Evolutionary conservation across 352 stramenopile genomes (phyloP).

Genomic region (Pythium myriotylum): DNA sequence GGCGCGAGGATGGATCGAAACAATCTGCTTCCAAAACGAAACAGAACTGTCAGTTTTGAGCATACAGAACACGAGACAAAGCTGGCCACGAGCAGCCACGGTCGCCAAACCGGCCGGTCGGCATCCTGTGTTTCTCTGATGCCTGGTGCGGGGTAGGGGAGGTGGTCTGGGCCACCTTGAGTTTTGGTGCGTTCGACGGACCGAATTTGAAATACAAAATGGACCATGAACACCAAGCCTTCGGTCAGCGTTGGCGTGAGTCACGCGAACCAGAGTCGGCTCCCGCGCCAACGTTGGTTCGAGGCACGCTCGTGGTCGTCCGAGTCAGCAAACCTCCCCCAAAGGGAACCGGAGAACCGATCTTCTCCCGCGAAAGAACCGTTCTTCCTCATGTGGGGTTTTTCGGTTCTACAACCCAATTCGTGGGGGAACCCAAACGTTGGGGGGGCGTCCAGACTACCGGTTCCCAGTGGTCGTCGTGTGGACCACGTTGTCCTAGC

Average conservation of each 20-base stretch:
- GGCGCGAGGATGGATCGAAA: conserved; percentile 7
- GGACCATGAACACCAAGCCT: not conserved
- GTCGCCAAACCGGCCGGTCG: conserved; percentile 12
- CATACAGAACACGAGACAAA: conserved; percentile 25
- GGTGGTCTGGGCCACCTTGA: not conserved
- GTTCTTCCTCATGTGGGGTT: too few species aligned
- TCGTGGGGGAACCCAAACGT: too few species aligned
- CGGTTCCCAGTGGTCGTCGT: not conserved
- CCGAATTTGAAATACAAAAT: conserved; percentile 2
- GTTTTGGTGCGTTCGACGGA: too few species aligned
- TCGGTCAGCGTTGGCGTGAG: not conserved
- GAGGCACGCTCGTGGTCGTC: too few species aligned
- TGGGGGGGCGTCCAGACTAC: too few species aligned
- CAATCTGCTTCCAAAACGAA: conserved; percentile 17
- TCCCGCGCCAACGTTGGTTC: too few species aligned
- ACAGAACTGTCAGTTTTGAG: conserved; percentile 20
- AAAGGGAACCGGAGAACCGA: too few species aligned
- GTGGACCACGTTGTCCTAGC: conserved; percentile 1
- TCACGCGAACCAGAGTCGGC: too few species aligned
- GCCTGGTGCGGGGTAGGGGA: not conserved
- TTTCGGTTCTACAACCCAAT: too few species aligned
- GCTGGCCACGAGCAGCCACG: conserved; percentile 12
- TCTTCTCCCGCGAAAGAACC: too few species aligned
- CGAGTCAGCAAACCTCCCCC: too few species aligned
- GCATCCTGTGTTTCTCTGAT: not conserved